Evolutionary conservation across 331 rosid species (phyloP).

Genomic region (Acacia pycnantha): DNA sequence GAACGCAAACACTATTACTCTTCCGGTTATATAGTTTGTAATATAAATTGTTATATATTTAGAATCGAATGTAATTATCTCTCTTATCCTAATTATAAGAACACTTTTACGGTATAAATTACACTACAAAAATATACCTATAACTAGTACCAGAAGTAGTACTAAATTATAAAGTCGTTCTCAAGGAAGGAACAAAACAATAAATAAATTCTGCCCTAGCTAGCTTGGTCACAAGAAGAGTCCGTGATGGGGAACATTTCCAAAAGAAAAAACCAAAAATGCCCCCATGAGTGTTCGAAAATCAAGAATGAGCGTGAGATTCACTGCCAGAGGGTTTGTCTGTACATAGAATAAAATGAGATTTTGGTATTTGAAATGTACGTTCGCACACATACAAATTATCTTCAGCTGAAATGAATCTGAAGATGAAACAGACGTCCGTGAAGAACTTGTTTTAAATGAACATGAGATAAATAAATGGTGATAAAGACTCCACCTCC

Average conservation of each 20-base stretch:
- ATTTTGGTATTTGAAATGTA: not conserved
- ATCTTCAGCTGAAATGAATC: not conserved
- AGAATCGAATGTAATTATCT: too few species aligned
- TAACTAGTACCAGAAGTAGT: too few species aligned
- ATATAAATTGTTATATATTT: too few species aligned
- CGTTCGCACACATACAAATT: not conserved
- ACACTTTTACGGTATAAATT: too few species aligned
- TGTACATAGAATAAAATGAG: not conserved
- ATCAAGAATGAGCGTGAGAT: not conserved
- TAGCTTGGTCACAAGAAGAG: not conserved
- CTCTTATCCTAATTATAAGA: too few species aligned
- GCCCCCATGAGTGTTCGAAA: not conserved
- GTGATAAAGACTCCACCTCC: not conserved
- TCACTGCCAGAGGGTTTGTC: not conserved
- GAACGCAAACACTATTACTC: not conserved
- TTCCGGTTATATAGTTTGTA: too few species aligned
- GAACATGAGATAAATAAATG: not conserved
- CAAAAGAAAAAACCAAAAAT: too few species aligned
- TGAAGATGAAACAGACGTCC: not conserved
- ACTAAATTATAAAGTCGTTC: too few species aligned
- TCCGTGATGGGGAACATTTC: not conserved
- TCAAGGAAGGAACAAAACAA: not conserved
- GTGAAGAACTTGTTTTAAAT: not conserved
- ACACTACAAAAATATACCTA: too few species aligned
- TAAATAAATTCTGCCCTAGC: not conserved